Base-by-base conservation (phyloP, 495 filamentous ascomycete species). In the Penicillium samsonianum region DNA sequence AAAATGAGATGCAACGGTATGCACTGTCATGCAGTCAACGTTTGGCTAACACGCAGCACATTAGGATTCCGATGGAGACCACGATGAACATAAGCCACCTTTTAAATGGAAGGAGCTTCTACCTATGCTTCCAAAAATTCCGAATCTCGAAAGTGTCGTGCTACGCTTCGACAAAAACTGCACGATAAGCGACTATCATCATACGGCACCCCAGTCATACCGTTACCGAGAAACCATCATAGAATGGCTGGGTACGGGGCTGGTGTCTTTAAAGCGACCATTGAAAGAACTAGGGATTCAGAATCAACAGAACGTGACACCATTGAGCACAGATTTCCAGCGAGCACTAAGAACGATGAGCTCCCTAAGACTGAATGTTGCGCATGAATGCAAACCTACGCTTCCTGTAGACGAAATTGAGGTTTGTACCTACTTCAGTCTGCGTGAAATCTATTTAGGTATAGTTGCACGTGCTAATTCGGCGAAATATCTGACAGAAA, bases 91-190 rank as follows among this genome's bases (percentile, higher is more conserved):
- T 25, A 23, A 26, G 14, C 49, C 6, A 10, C 50, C 37, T 30
- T 4, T 3, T 1, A 52, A 30, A 41, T 52, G 50, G 50, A 7
- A 40, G n/a, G n/a, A 30, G 23, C 50, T 52, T 5, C 7, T 52
- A 9, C 3, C 6, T 23, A 42, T 19, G 37, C 37, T 52, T n/a
- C 22, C 33, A 17, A 30, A 59, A 10, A 20, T 67, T 14, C 55
- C 64, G 14, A 49, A 50, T 37, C 59, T 67, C 9, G 51, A 62
- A 30, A 60, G 54, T 22, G 59, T 64, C 3, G 58, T 46, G 12
- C 53, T 70, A 4, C 47, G 62, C 42, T 70, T 65, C 23, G 58
- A 64, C 30, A 50, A 50, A 9, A 53, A 58, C 43, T 64, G 62
- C n/a, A n/a, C 42, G 19, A 19, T 12, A 31, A 55, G 25, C 31